phyloP scores from a whole-genome alignment of 148 eudicot genomes.

The Dysphania ambrosioides region DNA sequence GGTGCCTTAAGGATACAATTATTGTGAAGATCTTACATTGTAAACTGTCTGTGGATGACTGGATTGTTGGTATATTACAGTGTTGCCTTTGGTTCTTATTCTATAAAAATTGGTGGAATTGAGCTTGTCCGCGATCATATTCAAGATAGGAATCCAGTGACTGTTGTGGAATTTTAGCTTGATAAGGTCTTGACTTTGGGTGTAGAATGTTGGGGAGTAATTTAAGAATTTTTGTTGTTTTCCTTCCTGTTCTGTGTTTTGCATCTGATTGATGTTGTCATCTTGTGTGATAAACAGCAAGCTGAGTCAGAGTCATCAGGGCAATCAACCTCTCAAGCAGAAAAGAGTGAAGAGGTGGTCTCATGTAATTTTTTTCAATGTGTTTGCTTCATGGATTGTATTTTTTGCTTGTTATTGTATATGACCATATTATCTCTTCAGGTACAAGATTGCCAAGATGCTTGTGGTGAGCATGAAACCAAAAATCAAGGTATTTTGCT shows the following conservation, averaged over 20 bases:
- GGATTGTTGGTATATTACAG: neutral
- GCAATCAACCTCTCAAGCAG: constrained; percentile 20
- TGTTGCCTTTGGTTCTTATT: neutral
- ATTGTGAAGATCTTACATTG: neutral
- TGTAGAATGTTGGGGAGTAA: neutral
- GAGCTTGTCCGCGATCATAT: neutral
- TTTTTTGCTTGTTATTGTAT: constrained; percentile 1
- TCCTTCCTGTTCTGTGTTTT: constrained; percentile 1
- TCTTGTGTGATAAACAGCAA: constrained; percentile 23
- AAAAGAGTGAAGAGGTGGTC: constrained; percentile 24
- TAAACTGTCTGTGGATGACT: neutral
- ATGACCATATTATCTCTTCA: constrained; percentile 2
- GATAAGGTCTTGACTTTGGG: neutral
- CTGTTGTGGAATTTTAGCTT: neutral
- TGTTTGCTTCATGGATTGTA: neutral
- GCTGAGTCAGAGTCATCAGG: constrained; percentile 31
- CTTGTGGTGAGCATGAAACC: constrained; percentile 28
- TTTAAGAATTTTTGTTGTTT: neutral
- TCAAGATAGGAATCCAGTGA: neutral
- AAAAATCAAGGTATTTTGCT: constrained; percentile 24
- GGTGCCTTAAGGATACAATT: neutral
- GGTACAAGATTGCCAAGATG: constrained; percentile 36
- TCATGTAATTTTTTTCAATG: neutral
- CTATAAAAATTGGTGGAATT: neutral
- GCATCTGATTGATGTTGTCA: constrained; percentile 16